Percentiles rank a stretch among this genome's conserved stretches.
These are phyloP conservation scores for Candida fluviatilis DNA, from an alignment of 805 yeast species.

Conservation along the genomic window DNA sequence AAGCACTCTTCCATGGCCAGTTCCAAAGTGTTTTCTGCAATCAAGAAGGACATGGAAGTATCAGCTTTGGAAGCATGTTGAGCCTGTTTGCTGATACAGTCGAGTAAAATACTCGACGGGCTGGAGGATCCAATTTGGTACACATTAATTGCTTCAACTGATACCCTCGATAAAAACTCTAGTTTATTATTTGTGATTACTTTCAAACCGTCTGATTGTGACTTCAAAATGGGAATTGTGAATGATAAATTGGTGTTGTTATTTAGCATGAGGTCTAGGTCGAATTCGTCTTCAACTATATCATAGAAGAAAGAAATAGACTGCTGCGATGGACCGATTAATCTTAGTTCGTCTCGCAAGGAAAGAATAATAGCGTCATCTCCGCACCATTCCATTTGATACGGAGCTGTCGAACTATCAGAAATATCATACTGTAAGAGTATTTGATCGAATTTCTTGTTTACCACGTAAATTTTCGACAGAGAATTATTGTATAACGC, in stretches of 20 bases:
- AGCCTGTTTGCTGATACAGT: conserved; percentile 61
- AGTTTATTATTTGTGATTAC: conserved; percentile 55
- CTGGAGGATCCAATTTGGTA: conserved; percentile 82
- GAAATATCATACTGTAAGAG: conserved; percentile 44
- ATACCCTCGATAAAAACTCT: conserved; percentile 63
- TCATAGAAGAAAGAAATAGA: conserved; percentile 51
- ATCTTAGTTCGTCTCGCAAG: conserved; percentile 58
- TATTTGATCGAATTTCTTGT: conserved; percentile 41
- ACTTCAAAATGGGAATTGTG: conserved; percentile 38
- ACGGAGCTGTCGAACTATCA: conserved; percentile 36
- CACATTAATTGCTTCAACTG: conserved; percentile 50
- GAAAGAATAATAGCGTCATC: conserved; percentile 71
- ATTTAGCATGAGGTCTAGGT: conserved; percentile 14
- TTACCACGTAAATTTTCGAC: conserved; percentile 47
- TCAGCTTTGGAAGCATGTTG: conserved; percentile 76
- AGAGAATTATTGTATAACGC: conserved; percentile 38
- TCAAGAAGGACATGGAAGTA: conserved; percentile 60
- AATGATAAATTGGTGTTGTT: conserved; percentile 17
- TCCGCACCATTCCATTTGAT: conserved; percentile 74
- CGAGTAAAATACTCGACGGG: conserved; percentile 77
- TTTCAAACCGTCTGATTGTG: conserved; percentile 69
- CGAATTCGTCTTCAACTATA: conserved; percentile 25
- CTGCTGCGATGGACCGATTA: conserved; percentile 69
- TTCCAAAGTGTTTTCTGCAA: conserved; percentile 36
- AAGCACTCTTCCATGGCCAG: conserved; percentile 71